A percentile compares a stretch with the other conserved stretches of the same genome.
Conservation (phyloP, 495 filamentous ascomycete species). For the Daldinia vernicosa region DNA sequence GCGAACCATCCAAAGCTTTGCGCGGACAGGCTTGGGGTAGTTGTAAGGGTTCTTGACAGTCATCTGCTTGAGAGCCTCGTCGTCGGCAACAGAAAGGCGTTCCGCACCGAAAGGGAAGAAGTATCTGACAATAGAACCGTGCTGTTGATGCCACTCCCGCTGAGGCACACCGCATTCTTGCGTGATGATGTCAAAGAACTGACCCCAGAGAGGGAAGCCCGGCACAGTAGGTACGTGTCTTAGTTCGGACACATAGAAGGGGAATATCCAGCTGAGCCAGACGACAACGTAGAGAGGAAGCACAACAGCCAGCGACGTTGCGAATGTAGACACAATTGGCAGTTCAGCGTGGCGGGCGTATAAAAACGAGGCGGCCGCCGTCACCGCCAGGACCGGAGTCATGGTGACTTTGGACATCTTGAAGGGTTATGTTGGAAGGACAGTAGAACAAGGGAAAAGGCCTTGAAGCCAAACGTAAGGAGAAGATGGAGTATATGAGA, state of each 20-base stretch:
- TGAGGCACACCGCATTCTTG: conserved; percentile 53
- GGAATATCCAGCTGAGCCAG: conserved; percentile 53
- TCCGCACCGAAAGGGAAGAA: conserved; percentile 58
- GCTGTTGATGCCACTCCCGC: conserved; percentile 52
- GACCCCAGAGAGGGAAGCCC: conserved; percentile 55
- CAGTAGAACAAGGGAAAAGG: background rate
- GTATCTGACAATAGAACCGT: conserved; percentile 56
- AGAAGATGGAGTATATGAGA: conserved; percentile 34
- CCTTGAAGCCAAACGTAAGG: background rate
- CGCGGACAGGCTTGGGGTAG: conserved; percentile 60
- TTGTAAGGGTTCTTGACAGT: conserved; percentile 63
- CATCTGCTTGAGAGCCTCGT: conserved; percentile 58
- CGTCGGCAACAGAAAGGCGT: conserved; percentile 56
- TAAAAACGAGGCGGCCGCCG: conserved; percentile 36
- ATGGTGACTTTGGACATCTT: conserved; percentile 39
- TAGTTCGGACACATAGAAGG: conserved; percentile 54
- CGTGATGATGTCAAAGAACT: conserved; percentile 52
- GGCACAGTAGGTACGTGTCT: conserved; percentile 56
- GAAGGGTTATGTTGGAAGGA: conserved; percentile 4
- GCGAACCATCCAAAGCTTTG: conserved; percentile 60
- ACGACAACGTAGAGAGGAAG: conserved; percentile 40
- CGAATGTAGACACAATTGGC: conserved; percentile 21
- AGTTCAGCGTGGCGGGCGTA: conserved; percentile 38
- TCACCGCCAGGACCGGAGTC: conserved; percentile 32
- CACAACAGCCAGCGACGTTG: conserved; percentile 25